Evolutionary conservation across 1,284 basidiomycete genomes (phyloP).

Genomic region (Ustilago crameri): DNA sequence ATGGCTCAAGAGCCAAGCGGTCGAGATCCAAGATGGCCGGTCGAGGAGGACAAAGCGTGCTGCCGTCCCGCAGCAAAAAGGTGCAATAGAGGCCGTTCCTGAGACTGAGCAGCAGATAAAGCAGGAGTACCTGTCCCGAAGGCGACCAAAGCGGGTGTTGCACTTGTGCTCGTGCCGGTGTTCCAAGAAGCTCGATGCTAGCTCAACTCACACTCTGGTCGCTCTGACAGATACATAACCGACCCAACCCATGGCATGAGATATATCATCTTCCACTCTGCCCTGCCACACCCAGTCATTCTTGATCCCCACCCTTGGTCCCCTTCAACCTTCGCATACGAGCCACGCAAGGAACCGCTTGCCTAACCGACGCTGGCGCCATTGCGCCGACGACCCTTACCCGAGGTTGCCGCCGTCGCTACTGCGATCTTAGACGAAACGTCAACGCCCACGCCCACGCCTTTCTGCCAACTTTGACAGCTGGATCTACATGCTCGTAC

Average conservation of each 20-base stretch:
- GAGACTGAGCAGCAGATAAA: background rate
- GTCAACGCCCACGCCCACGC: slow-evolving; percentile 19
- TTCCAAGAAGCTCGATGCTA: background rate
- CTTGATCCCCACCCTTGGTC: background rate
- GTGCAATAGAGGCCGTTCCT: background rate
- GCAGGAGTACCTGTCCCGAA: too few relatives aligned
- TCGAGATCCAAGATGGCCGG: too few relatives aligned
- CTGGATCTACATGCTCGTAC: too few relatives aligned
- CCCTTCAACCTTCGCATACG: background rate
- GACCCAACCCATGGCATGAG: slow-evolving; percentile 8
- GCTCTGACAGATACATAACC: slow-evolving; percentile 6
- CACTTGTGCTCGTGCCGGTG: too few relatives aligned
- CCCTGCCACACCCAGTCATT: background rate
- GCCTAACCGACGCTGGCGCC: slow-evolving; percentile 17
- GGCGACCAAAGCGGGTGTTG: too few relatives aligned
- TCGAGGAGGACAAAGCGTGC: too few relatives aligned
- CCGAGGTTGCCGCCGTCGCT: slow-evolving; percentile 18
- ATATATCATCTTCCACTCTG: slow-evolving; percentile 22
- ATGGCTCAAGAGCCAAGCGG: too few relatives aligned
- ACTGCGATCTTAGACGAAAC: too few relatives aligned
- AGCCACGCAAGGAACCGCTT: background rate
- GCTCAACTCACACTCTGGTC: background rate
- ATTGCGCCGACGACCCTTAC: slow-evolving; percentile 7
- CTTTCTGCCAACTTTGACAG: background rate
- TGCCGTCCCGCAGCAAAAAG: background rate